These are phyloP conservation scores for Lagenidium sp. DNA, from an alignment of 352 stramenopile genomes.

Conservation along the genomic window DNA sequence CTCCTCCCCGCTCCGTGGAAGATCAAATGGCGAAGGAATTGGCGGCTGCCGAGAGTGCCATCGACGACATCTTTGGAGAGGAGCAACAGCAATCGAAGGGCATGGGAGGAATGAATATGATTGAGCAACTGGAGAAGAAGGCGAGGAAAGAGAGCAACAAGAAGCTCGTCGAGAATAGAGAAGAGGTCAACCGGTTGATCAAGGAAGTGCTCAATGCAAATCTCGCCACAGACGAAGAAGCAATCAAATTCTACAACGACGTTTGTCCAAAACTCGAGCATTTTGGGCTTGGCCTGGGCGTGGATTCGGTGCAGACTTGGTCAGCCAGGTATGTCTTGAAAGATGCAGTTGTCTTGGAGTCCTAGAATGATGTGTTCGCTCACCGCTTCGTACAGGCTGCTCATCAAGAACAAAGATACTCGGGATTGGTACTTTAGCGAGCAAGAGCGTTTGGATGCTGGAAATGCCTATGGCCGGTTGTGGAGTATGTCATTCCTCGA, in stretches of 20 bases:
- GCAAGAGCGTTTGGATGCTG: conserved; percentile 66
- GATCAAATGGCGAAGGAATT: conserved; percentile 82
- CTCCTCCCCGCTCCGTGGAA: conserved; percentile 50
- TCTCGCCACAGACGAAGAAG: conserved; percentile 51
- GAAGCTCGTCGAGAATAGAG: conserved; percentile 71
- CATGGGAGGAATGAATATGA: conserved; percentile 76
- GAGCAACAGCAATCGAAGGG: conserved; percentile 60
- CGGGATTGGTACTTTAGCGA: conserved; percentile 81
- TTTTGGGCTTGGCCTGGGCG: conserved; percentile 52
- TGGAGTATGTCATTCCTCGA: conserved; percentile 80
- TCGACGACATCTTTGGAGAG: conserved; percentile 81
- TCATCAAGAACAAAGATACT: conserved; percentile 87
- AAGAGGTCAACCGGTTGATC: conserved; percentile 55
- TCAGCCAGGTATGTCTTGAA: conserved; percentile 33
- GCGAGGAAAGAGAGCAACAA: conserved; percentile 81
- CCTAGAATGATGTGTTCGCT: background rate
- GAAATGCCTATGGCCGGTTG: conserved; percentile 61
- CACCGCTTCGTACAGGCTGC: conserved; percentile 18
- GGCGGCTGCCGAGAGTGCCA: conserved; percentile 62
- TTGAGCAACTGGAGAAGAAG: conserved; percentile 84
- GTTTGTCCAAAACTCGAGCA: conserved; percentile 51
- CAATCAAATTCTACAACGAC: conserved; percentile 54
- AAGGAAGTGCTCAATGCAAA: conserved; percentile 33
- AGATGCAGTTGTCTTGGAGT: background rate
- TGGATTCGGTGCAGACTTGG: conserved; percentile 71